Evolutionary conservation across 352 stramenopile genomes (phyloP).

Genomic region (Pythium utonaiense): DNA sequence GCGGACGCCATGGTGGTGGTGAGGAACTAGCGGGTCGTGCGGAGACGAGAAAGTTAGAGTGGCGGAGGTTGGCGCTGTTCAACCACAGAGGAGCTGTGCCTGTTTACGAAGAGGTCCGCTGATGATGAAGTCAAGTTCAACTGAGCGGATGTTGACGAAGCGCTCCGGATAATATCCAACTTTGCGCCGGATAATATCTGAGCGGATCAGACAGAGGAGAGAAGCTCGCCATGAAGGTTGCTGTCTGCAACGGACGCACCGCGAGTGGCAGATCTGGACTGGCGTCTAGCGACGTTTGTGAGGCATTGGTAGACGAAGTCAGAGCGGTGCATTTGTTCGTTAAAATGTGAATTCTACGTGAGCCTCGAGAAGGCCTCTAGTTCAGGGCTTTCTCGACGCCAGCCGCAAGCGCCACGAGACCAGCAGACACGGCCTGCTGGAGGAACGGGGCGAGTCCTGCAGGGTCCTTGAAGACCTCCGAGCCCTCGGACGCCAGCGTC

Average conservation of each 20-base stretch:
- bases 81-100: not conserved
- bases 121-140: slow-evolving; percentile 4
- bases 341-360: too few species aligned
- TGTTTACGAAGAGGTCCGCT: not conserved
- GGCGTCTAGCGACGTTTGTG: too few species aligned
- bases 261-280: too few species aligned
- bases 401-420: slow-evolving; percentile 6
- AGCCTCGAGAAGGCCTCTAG: too few species aligned
- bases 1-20: not conserved
- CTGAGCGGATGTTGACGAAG: not conserved
- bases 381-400: slow-evolving; percentile 1
- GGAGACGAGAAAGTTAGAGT: not conserved
- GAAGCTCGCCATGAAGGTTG: too few species aligned
- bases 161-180: not conserved
- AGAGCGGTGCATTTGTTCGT: too few species aligned
- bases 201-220: not conserved
- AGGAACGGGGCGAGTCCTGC: not conserved
- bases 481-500: not conserved
- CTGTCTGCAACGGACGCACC: too few species aligned
- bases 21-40: not conserved
- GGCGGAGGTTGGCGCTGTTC: not conserved
- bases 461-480: not conserved
- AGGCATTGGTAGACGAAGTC: too few species aligned
- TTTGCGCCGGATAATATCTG: not conserved
- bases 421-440: slow-evolving; percentile 5